A percentile compares a stretch with the other conserved stretches of the same genome.
Evolutionary conservation across 2,329 filamentous ascomycete species (phyloP).

Genomic region (Cladosporium phlei): DNA sequence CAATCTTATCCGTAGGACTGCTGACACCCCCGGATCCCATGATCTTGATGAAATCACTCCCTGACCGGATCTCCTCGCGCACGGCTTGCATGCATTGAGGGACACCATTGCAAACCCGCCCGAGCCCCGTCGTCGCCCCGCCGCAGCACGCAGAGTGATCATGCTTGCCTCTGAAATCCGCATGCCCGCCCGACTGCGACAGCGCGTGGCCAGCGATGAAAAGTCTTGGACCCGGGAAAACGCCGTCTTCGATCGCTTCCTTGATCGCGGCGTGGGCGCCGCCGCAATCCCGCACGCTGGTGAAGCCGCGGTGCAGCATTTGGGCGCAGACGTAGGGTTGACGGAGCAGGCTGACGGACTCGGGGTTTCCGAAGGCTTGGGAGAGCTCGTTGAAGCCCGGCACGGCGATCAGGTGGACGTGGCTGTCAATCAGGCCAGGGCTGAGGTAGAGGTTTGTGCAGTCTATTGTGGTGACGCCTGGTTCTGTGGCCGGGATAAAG

Average conservation of each 20-base stretch:
- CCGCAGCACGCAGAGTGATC: constrained; percentile 43
- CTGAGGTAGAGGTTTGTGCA: constrained; percentile 35
- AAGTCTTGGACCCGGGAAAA: constrained; percentile 49
- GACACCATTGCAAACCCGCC: constrained; percentile 47
- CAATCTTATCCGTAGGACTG: constrained; percentile 47
- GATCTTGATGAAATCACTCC: constrained; percentile 56
- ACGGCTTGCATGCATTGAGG: constrained; percentile 45
- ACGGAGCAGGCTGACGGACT: constrained; percentile 32
- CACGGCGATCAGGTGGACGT: constrained; percentile 40
- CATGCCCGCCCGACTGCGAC: constrained; percentile 53
- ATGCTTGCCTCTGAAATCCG: constrained; percentile 43
- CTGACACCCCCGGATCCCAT: constrained; percentile 54
- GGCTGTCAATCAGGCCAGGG: constrained; percentile 46
- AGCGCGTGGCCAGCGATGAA: constrained; percentile 50
- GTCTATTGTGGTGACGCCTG: constrained; percentile 27
- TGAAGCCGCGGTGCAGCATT: constrained; percentile 53
- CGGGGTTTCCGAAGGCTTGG: constrained; percentile 28
- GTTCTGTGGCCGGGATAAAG: constrained; percentile 19
- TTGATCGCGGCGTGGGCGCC: constrained; percentile 50
- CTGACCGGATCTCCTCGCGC: constrained; percentile 49
- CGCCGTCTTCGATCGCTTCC: constrained; percentile 50
- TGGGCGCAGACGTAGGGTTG: constrained; percentile 37
- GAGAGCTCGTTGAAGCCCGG: constrained; percentile 34
- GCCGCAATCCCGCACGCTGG: constrained; percentile 51
- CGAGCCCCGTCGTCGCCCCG: constrained; percentile 34